phyloP scores from a whole-genome alignment of 192 early-diverging fungal species.

The Cetraspora pellucida region DNA sequence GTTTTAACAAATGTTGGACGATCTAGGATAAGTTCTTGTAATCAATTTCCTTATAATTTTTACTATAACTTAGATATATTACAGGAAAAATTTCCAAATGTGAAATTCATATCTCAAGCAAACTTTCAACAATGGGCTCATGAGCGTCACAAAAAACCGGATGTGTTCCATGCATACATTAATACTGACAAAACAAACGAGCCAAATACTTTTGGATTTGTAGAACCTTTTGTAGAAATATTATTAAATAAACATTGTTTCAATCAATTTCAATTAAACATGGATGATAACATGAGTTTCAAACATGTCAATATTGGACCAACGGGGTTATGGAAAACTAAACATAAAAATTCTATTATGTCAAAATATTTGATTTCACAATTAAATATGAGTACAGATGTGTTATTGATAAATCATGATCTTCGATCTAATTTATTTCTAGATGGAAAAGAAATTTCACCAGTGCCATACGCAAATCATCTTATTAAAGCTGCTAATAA shows the following conservation, averaged over 20 bases:
- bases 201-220: too few species aligned
- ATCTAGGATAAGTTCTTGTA: slow-evolving; percentile 39
- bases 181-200: too few species aligned
- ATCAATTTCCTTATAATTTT: slow-evolving; percentile 35
- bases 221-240: too few species aligned
- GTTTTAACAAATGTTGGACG: slow-evolving; percentile 42
- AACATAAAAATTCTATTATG: too few species aligned
- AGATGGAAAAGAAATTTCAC: background rate
- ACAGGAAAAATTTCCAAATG: background rate
- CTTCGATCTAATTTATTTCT: background rate
- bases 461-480: background rate
- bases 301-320: too few species aligned
- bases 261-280: too few species aligned
- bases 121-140: slow-evolving; percentile 7
- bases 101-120: background rate
- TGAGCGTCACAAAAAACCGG: background rate
- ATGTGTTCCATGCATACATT: too few species aligned
- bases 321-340: too few species aligned
- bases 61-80: slow-evolving; percentile 33
- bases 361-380: background rate
- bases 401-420: background rate
- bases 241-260: too few species aligned
- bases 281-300: too few species aligned
- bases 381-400: background rate
- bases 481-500: background rate